Conservation (phyloP, 805 yeast species). For the Wickerhamiella shivajii region DNA sequence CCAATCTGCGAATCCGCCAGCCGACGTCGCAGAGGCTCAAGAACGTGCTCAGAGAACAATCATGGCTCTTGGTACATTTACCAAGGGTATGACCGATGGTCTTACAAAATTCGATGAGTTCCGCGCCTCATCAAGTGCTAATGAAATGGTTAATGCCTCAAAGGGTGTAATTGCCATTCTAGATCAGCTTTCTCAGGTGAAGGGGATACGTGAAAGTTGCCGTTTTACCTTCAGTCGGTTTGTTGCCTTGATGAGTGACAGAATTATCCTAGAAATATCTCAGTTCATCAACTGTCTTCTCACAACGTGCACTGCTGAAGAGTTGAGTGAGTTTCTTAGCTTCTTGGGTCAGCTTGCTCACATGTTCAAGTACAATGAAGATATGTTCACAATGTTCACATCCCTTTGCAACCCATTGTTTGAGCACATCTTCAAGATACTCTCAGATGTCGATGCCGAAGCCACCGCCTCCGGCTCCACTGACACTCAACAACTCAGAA, state of each 20-base stretch:
- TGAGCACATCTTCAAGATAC: slow-evolving; percentile 40
- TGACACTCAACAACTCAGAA: slow-evolving; percentile 37
- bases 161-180: slow-evolving; percentile 74
- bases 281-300: slow-evolving; percentile 57
- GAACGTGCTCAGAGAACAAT: slow-evolving; percentile 54
- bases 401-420: slow-evolving; percentile 63
- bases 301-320: slow-evolving; percentile 42
- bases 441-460: slow-evolving; percentile 32
- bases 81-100: slow-evolving; percentile 61
- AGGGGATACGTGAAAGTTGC: slow-evolving; percentile 67
- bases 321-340: slow-evolving; percentile 66
- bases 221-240: slow-evolving; percentile 79
- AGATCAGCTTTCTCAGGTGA: slow-evolving; percentile 53
- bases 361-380: slow-evolving; percentile 48
- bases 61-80: slow-evolving; percentile 79
- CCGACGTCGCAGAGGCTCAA: slow-evolving; percentile 16
- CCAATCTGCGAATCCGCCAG: too few relatives aligned
- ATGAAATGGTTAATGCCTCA: slow-evolving; percentile 51
- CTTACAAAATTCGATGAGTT: slow-evolving; percentile 18
- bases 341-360: slow-evolving; percentile 84
- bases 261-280: slow-evolving; percentile 40
- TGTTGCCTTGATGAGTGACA: slow-evolving; percentile 52
- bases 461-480: slow-evolving; percentile 31
- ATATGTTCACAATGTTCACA: slow-evolving; percentile 58
- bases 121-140: slow-evolving; percentile 28